These are phyloP conservation scores for Metschnikowia anglica DNA, from an alignment of 805 yeast species.

Conservation along the genomic window DNA sequence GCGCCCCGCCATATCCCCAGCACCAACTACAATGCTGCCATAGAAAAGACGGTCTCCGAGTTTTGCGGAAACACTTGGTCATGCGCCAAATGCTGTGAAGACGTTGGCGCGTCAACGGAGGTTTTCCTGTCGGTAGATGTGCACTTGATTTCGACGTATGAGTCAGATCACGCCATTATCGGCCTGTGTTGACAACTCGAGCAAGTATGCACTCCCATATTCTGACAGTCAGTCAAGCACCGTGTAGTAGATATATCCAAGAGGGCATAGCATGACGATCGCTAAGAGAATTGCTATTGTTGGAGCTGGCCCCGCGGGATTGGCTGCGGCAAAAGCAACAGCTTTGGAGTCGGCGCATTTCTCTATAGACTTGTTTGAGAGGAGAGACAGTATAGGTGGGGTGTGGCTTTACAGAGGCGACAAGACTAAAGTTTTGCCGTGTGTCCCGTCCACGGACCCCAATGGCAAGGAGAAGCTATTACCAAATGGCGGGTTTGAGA, in stretches of 20 bases:
- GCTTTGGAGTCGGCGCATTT: conserved; percentile 48
- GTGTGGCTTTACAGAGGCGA: conserved; percentile 62
- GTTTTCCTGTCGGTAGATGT: neutral
- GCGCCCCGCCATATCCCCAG: too few relatives aligned
- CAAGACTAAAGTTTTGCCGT: conserved; percentile 19
- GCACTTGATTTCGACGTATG: too few relatives aligned
- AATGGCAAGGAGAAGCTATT: conserved; percentile 17
- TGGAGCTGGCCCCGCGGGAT: conserved; percentile 79
- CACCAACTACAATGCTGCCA: too few relatives aligned
- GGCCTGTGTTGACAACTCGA: neutral
- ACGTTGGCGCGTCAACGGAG: too few relatives aligned
- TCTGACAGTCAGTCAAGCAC: neutral
- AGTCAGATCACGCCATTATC: neutral
- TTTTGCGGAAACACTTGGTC: too few relatives aligned
- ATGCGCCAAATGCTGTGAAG: too few relatives aligned
- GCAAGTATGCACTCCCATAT: conserved; percentile 2
- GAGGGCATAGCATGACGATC: too few relatives aligned
- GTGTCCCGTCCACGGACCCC: conserved; percentile 24
- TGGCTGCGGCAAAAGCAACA: conserved; percentile 64
- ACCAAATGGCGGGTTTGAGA: conserved; percentile 10
- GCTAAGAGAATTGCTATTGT: conserved; percentile 53
- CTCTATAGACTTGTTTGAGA: conserved; percentile 58
- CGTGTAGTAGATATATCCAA: too few relatives aligned
- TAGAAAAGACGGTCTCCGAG: too few relatives aligned
- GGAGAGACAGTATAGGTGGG: conserved; percentile 66